Evolutionary conservation across 2,329 filamentous ascomycete species (phyloP).

Genomic region (Pestalotiopsis sp.): DNA sequence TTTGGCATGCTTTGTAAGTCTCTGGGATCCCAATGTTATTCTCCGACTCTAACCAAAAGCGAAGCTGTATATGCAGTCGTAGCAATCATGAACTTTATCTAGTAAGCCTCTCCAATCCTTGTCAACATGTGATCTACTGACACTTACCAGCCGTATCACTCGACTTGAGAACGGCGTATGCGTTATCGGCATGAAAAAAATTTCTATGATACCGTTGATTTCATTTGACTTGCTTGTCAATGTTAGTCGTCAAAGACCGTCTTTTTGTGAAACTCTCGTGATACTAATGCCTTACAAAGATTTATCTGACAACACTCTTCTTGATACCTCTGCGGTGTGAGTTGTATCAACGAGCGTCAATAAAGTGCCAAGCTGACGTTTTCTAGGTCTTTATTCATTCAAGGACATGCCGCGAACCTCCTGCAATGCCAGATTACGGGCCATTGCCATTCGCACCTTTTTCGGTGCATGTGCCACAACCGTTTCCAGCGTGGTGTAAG

Average conservation of each 20-base stretch:
- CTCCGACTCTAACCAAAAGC: not conserved
- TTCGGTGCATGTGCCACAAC: slow-evolving; percentile 61
- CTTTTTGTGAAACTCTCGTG: not conserved
- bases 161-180: slow-evolving; percentile 58
- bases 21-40: no score
- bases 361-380: not conserved
- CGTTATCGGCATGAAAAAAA: slow-evolving; percentile 61
- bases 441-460: slow-evolving; percentile 60
- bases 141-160: slow-evolving; percentile 51
- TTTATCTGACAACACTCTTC: slow-evolving; percentile 65
- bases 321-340: slow-evolving; percentile 60
- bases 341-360: slow-evolving; percentile 17
- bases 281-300: slow-evolving; percentile 24
- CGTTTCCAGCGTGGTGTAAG: slow-evolving; percentile 59
- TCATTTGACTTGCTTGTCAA: slow-evolving; percentile 43
- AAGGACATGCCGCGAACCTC: slow-evolving; percentile 45
- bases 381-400: slow-evolving; percentile 56
- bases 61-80: slow-evolving; percentile 46
- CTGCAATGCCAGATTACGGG: slow-evolving; percentile 47
- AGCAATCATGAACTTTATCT: slow-evolving; percentile 62
- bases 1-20: slow-evolving; percentile 54
- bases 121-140: not conserved
- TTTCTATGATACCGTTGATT: no score
- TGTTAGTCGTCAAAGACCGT: slow-evolving; percentile 28
- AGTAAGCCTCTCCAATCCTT: slow-evolving; percentile 37